Evolutionary conservation across 352 stramenopile species (phyloP).

Genomic region (Phytophthora chlamydospora): DNA sequence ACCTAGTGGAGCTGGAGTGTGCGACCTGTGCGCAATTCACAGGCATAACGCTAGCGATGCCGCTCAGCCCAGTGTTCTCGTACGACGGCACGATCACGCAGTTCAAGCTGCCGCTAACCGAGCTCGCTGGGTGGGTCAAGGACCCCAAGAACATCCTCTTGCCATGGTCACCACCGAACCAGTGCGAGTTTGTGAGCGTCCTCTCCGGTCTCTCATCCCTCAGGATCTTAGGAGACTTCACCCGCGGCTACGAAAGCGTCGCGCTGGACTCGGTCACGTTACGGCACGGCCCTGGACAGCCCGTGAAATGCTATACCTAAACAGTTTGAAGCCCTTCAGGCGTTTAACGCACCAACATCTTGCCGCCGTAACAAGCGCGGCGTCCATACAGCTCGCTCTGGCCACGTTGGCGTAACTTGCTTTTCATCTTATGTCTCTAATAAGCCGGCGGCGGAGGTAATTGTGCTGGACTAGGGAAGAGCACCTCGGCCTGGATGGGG

Average conservation of each 20-base stretch:
- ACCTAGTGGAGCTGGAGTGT: slow-evolving; percentile 90
- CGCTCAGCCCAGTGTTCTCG: slow-evolving; percentile 69
- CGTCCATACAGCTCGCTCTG: slow-evolving; percentile 11
- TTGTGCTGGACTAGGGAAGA: slow-evolving; percentile 71
- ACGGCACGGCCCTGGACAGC: slow-evolving; percentile 55
- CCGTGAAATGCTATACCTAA: slow-evolving; percentile 39
- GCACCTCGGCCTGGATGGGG: slow-evolving; percentile 80
- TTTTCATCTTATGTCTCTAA: slow-evolving; percentile 32
- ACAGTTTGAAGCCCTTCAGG: slow-evolving; percentile 20
- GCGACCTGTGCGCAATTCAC: slow-evolving; percentile 78
- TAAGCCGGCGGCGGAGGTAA: slow-evolving; percentile 46
- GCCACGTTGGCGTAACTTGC: slow-evolving; percentile 24
- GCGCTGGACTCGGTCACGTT: slow-evolving; percentile 86
- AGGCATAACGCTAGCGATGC: slow-evolving; percentile 88
- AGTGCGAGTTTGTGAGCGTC: slow-evolving; percentile 91
- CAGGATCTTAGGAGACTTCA: slow-evolving; percentile 93
- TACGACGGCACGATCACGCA: slow-evolving; percentile 86
- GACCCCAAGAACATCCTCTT: slow-evolving; percentile 92
- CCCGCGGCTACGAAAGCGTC: slow-evolving; percentile 89
- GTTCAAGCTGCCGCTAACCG: slow-evolving; percentile 81
- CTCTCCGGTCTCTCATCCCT: slow-evolving; percentile 85
- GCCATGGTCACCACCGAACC: slow-evolving; percentile 63
- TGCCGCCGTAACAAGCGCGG: slow-evolving; percentile 7
- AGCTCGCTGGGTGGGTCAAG: slow-evolving; percentile 89
- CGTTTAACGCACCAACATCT: slow-evolving; percentile 31